Percentiles rank a stretch among this genome's conserved stretches.
These are phyloP conservation scores for Zygnema circumcarinatum DNA, from an alignment of 139 green algal genomes.

Conservation along the genomic window DNA sequence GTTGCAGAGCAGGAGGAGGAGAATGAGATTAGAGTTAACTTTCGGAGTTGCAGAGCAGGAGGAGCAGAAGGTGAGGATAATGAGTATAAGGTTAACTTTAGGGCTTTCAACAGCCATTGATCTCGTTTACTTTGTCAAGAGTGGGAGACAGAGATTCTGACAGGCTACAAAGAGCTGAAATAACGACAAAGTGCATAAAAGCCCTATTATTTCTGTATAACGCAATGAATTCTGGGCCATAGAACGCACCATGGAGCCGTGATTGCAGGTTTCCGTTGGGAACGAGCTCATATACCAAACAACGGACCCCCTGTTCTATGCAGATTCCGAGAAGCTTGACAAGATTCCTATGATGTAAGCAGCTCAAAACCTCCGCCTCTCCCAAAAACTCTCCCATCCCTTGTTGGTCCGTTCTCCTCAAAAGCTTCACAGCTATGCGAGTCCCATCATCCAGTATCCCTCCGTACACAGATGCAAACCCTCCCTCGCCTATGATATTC, in stretches of 20 bases:
- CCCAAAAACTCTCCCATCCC: conserved; percentile 69
- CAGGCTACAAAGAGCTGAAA: too few species aligned
- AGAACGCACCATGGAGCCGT: conserved; percentile 26
- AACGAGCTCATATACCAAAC: conserved; percentile 51
- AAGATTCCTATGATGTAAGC: conserved; percentile 61
- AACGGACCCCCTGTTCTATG: conserved; percentile 35
- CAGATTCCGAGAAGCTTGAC: conserved; percentile 66
- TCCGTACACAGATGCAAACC: background rate
- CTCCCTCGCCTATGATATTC: conserved; percentile 19
- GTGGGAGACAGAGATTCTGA: too few species aligned
- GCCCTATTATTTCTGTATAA: background rate
- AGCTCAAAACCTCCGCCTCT: conserved; percentile 63
- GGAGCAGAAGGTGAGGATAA: too few species aligned
- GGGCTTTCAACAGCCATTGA: too few species aligned
- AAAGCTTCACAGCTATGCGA: conserved; percentile 18
- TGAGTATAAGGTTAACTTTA: too few species aligned
- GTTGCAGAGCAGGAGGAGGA: too few species aligned
- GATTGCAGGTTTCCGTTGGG: conserved; percentile 41
- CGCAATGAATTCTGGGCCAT: background rate
- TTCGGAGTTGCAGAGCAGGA: too few species aligned
- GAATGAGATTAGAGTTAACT: too few species aligned
- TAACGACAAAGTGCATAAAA: too few species aligned
- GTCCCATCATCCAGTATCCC: conserved; percentile 2
- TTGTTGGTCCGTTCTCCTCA: conserved; percentile 4
- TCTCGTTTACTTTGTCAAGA: too few species aligned